Conservation (phyloP, 164 flowering plant genomes). For the Echeveria elegans region DNA sequence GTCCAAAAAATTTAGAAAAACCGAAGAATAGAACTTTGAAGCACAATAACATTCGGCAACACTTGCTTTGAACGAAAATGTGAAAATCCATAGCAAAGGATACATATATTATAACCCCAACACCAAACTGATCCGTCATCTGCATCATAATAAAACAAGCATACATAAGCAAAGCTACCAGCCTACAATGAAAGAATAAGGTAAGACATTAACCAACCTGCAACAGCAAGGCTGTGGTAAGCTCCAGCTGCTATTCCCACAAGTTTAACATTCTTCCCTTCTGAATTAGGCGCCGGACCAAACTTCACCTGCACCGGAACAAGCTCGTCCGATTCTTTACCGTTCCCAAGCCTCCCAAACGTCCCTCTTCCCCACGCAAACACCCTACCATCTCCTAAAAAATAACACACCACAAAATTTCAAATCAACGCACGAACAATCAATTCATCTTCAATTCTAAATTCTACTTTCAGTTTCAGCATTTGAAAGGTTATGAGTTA, state of each 20-base stretch:
- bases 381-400: slow-evolving; percentile 44
- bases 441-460: too few relatives aligned
- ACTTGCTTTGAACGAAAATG: background rate
- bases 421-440: too few relatives aligned
- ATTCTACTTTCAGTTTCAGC: too few relatives aligned
- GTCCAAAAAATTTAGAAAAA: slow-evolving; percentile 13
- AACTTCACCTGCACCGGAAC: slow-evolving; percentile 53
- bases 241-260: slow-evolving; percentile 82
- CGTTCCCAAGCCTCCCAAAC: slow-evolving; percentile 78
- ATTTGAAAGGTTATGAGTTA: too few relatives aligned
- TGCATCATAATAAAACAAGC: slow-evolving; percentile 25
- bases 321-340: slow-evolving; percentile 59
- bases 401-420: background rate
- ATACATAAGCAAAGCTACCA: background rate
- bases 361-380: slow-evolving; percentile 89
- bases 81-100: slow-evolving; percentile 28
- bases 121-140: slow-evolving; percentile 95
- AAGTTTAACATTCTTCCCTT: slow-evolving; percentile 27
- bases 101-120: slow-evolving; percentile 92
- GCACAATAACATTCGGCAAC: background rate
- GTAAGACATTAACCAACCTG: slow-evolving; percentile 9
- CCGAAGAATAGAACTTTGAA: background rate
- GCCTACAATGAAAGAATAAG: background rate
- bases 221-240: slow-evolving; percentile 86
- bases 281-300: slow-evolving; percentile 16